Conservation (phyloP, 2,329 filamentous ascomycete species). For the Didymella pinodella region DNA sequence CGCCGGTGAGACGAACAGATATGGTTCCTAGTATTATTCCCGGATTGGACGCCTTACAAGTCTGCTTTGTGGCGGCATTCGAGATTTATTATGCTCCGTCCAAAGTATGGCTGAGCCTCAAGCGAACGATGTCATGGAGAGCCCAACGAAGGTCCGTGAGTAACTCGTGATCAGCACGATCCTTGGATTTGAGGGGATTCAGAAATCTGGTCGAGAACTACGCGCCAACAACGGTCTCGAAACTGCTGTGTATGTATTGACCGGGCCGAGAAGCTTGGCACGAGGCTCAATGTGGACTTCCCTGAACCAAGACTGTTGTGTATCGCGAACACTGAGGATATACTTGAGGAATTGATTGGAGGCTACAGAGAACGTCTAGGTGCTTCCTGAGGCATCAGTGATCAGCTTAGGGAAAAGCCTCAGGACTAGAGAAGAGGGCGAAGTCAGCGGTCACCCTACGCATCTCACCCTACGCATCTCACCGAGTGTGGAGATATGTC, state of each 20-base stretch:
- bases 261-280: slow-evolving; percentile 19
- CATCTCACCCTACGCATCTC: slow-evolving; percentile 1
- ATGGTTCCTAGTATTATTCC: not conserved
- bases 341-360: no score
- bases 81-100: slow-evolving; percentile 3
- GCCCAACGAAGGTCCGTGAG: slow-evolving; percentile 4
- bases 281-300: not conserved
- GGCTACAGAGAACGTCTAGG: not conserved
- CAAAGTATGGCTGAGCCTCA: slow-evolving; percentile 18
- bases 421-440: not conserved
- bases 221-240: no score
- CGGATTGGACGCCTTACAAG: not conserved
- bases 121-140: slow-evolving; percentile 17
- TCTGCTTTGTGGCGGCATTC: slow-evolving; percentile 9
- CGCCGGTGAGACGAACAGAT: not conserved
- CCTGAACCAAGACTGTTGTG: no score
- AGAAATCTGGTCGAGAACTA: not conserved
- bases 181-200: not conserved
- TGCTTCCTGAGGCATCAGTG: not conserved
- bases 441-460: not conserved
- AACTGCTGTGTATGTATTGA: not conserved
- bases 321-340: no score
- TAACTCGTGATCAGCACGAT: slow-evolving; percentile 2
- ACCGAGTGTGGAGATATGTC: slow-evolving; percentile 1
- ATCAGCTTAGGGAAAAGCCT: not conserved